Percentiles rank a stretch among this genome's conserved stretches.
phyloP scores from a whole-genome alignment of 2,329 filamentous ascomycete genomes.

The Cladophialophora chaetospira region DNA sequence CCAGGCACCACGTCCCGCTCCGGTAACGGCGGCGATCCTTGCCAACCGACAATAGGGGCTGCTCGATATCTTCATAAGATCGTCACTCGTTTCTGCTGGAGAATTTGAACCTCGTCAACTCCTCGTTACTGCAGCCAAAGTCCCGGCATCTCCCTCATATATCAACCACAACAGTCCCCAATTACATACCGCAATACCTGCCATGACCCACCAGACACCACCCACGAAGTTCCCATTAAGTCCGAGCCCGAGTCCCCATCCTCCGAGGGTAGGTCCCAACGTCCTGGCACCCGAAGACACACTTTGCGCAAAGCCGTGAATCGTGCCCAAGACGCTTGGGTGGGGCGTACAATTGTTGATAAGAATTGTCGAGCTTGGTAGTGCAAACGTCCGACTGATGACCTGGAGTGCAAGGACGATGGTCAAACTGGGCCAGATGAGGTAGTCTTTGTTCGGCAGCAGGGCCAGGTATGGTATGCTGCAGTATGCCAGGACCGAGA shows the following conservation, averaged over 20 bases:
- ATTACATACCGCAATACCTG: constrained; percentile 57
- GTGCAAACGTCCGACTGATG: constrained; percentile 68
- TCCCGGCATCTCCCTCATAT: constrained; percentile 55
- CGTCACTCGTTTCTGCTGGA: too few relatives aligned
- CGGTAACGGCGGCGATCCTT: too few relatives aligned
- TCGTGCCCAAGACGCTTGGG: constrained; percentile 57
- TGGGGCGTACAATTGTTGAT: constrained; percentile 64
- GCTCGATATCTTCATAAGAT: too few relatives aligned
- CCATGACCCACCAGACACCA: constrained; percentile 60
- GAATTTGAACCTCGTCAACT: too few relatives aligned
- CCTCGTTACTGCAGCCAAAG: neutral
- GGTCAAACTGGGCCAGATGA: constrained; percentile 66
- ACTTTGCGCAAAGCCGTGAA: constrained; percentile 62
- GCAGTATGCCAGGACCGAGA: constrained; percentile 71
- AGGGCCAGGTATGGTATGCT: constrained; percentile 71
- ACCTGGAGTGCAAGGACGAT: constrained; percentile 69
- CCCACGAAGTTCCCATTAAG: constrained; percentile 58
- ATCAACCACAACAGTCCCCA: constrained; percentile 63
- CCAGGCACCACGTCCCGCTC: too few relatives aligned
- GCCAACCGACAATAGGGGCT: too few relatives aligned
- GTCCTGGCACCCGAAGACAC: constrained; percentile 57
- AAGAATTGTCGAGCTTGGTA: constrained; percentile 61
- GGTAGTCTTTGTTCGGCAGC: constrained; percentile 57
- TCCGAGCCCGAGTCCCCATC: constrained; percentile 57
- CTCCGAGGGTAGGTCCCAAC: constrained; percentile 57